Conservation (phyloP, 2,329 filamentous ascomycete species). For the Diaporthe batatas region DNA sequence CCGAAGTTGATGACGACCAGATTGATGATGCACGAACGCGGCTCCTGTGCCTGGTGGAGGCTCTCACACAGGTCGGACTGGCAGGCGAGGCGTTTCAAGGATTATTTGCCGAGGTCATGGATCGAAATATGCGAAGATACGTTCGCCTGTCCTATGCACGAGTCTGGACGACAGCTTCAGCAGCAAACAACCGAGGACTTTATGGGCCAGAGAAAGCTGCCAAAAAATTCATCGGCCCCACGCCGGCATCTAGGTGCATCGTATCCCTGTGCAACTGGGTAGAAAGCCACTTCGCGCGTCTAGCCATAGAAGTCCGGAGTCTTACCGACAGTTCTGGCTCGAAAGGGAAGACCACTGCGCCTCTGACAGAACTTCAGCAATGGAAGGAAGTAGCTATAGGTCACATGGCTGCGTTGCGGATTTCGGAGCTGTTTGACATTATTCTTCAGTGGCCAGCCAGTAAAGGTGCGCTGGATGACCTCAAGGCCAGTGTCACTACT, state of each 20-base stretch:
- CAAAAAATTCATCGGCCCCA: constrained; percentile 47
- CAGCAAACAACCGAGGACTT: constrained; percentile 45
- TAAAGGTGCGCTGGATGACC: constrained; percentile 79
- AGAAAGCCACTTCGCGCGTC: constrained; percentile 73
- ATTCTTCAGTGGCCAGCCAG: constrained; percentile 81
- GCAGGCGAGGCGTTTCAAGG: constrained; percentile 78
- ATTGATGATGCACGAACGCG: constrained; percentile 61
- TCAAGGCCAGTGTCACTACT: constrained; percentile 77
- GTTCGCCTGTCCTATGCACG: constrained; percentile 73
- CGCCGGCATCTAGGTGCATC: constrained; percentile 67
- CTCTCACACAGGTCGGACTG: constrained; percentile 74
- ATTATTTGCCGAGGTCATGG: constrained; percentile 79
- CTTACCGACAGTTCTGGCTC: constrained; percentile 55
- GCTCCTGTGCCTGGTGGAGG: constrained; percentile 68
- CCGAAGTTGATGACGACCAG: constrained; percentile 13
- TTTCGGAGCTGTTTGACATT: constrained; percentile 82
- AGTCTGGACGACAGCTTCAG: constrained; percentile 64
- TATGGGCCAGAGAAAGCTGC: constrained; percentile 40
- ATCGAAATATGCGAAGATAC: constrained; percentile 73
- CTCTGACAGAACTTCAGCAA: constrained; percentile 71
- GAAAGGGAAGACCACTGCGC: constrained; percentile 53
- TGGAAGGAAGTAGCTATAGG: constrained; percentile 80
- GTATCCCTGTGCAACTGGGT: constrained; percentile 75
- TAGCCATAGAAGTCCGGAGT: constrained; percentile 73
- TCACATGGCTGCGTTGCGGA: constrained; percentile 76